Conservation (phyloP, 768 basidiomycete genomes). For the Ramaria sp. region DNA sequence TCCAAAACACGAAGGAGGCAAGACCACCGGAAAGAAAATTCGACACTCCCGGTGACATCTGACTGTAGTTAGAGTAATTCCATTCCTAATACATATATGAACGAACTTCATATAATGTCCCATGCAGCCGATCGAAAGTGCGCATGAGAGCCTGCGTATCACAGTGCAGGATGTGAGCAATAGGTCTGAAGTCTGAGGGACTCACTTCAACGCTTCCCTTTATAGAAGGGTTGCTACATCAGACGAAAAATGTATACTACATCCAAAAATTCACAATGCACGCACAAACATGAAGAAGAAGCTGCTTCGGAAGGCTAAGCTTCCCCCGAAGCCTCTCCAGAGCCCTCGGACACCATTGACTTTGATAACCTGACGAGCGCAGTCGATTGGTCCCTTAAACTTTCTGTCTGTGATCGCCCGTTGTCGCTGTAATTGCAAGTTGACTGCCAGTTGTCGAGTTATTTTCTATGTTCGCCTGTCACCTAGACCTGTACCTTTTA, state of each 20-base stretch:
- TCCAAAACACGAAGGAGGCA: slow-evolving; percentile 55
- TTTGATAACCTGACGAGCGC: slow-evolving; percentile 49
- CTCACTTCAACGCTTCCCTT: slow-evolving; percentile 2
- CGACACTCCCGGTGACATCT: slow-evolving; percentile 52
- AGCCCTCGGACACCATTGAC: slow-evolving; percentile 55
- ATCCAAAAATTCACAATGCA: slow-evolving; percentile 19
- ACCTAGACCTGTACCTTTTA: slow-evolving; percentile 44
- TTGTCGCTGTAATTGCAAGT: slow-evolving; percentile 58
- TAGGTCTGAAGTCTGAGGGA: slow-evolving; percentile 9
- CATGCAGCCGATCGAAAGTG: slow-evolving; percentile 40
- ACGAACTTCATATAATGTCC: slow-evolving; percentile 51
- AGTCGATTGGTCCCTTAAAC: slow-evolving; percentile 58
- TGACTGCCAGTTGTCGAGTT: slow-evolving; percentile 29
- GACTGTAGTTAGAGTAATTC: slow-evolving; percentile 6
- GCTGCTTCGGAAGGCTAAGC: slow-evolving; percentile 60
- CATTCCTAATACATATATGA: not conserved
- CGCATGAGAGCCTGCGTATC: slow-evolving; percentile 47
- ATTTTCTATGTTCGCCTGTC: slow-evolving; percentile 9
- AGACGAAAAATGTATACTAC: slow-evolving; percentile 12
- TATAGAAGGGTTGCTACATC: too few species aligned
- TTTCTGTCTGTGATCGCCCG: slow-evolving; percentile 38
- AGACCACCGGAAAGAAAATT: slow-evolving; percentile 60
- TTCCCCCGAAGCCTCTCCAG: slow-evolving; percentile 69
- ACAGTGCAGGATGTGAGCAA: not conserved
- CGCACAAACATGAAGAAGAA: slow-evolving; percentile 76